Base-by-base conservation (phyloP, 2,329 filamentous ascomycete genomes). In the Aspergillus ochraceoroseus region DNA sequence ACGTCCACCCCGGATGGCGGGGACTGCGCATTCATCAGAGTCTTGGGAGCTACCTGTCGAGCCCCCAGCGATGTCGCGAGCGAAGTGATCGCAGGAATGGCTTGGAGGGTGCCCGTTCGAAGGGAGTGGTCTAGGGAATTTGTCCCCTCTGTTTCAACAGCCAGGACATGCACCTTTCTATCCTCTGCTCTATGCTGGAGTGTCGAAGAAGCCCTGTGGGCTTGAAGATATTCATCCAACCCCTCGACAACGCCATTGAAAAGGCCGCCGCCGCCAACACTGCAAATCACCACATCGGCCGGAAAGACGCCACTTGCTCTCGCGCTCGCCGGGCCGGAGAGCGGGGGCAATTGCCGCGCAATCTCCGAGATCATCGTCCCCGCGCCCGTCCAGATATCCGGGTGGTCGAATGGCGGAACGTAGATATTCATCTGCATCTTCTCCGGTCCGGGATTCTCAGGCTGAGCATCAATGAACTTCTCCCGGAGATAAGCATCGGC, bases 231-330 rank as follows among this genome's bases (percentile, higher is more conserved):
- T 26, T 44, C 36, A 48, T 44, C 71, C 7, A 88, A 64, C 3
- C 82, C 84, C 47, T 79, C 68, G 64, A 84, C 75, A 38, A 92
- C 64, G 3, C 87, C 87, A 55, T 80, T 83, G 32, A 94, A 74
- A 13, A 92, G 65, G 0, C 86, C 85, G 6, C 87, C 87, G 4
- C 87, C 86, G 7, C 86, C 87, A 19, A 88, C 83, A 41, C 74
- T 82, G 62, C 83, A 88, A 32, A 89, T 74, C n/a, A 94, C 71
- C 13, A 72, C 83, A 56, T 87, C 80, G 2, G 84, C 75, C 2
- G 68, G 67, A 23, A 64, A 63, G 1, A 12, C 30, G 5, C 5
- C 22, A 3, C 39, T 26, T 17, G 32, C 9, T 45, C 46, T 34
- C 47, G 42, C 7, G n/a, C n/a, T n/a, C n/a, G n/a, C n/a, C n/a